Base-by-base conservation (phyloP, 495 filamentous ascomycete species). In the Neurospora sp. region DNA sequence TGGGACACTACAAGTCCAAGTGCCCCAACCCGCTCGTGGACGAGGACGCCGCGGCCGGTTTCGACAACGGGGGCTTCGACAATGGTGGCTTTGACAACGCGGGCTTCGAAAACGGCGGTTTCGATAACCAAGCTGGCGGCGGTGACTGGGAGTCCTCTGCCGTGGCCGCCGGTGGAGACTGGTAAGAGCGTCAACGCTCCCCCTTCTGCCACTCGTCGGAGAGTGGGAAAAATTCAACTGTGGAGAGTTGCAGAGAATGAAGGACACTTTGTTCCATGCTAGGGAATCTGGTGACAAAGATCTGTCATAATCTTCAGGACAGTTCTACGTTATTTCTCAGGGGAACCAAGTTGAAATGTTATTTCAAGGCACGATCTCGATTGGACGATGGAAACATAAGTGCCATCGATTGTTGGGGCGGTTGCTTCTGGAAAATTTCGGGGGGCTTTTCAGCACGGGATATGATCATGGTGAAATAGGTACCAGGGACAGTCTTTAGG, bases 1-100 rank as follows among this genome's bases (percentile, higher is more conserved):
- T 89, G 86, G 93, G 93, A 19, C 92, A 96, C 72, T 90, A 85
- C 69, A 82, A 89, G 71, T 83, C 84, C 71, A 85, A 87, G 70
- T 94, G 92, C 82, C 81, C 83, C 77, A 84, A 88, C 70, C 79
- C 87, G 37, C 77, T 82, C 1, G 78, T 78, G 7, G 79, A 74
- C 9, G 82, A 82, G 31, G 82, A 81, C 19, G 79, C 72, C 10
- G 75, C 71, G 73, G 48, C 69, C 54, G 74, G 62, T 28, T 75
- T 71, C 34, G 73, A 74, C 11, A 70, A 36, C 38, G 71, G 5
- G 11, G 72, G 71, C 24, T 36, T 5, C 42, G 70, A 69, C 40
- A 54, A 59, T 45, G 71, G 21, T 28, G 72, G 36, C 59, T 73
- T 71, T 21, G 74, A 39, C 8, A 71, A 70, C 31, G n/a, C 38